Conservation (phyloP, 306 rosid genomes). For the Albizia julibrissin region DNA sequence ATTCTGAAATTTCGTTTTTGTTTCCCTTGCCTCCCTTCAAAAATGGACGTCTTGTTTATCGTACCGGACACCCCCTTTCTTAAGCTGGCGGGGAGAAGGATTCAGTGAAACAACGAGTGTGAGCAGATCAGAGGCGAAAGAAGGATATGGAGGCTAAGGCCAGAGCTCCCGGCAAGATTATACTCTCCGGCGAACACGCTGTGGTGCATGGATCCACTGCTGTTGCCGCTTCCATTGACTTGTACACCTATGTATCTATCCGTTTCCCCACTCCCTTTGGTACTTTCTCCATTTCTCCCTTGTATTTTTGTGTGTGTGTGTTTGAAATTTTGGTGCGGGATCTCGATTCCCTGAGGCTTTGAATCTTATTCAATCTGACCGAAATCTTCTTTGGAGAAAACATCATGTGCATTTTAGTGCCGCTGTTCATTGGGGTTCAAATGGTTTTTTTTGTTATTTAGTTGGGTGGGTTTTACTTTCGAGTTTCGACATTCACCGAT, state of each 20-base stretch:
- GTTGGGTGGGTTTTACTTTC: neutral
- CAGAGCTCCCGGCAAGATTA: conserved; percentile 93
- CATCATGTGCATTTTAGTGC: neutral
- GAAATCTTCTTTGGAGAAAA: conserved; percentile 1
- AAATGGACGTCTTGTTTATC: neutral
- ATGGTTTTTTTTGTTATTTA: neutral
- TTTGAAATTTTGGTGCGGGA: neutral
- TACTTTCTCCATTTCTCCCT: conserved; percentile 12
- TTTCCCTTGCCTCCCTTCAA: neutral
- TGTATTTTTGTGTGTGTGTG: neutral
- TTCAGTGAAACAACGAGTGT: neutral
- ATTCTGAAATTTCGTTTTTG: neutral
- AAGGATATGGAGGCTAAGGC: conserved; percentile 72
- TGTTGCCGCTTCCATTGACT: conserved; percentile 78
- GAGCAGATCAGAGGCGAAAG: neutral
- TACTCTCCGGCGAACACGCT: conserved; percentile 91
- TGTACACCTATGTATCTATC: conserved; percentile 73
- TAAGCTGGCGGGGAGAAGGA: neutral
- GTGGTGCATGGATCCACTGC: conserved; percentile 98
- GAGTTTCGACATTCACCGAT: neutral
- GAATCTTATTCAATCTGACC: neutral
- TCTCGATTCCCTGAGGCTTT: neutral
- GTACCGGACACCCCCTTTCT: neutral
- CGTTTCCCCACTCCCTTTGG: conserved; percentile 75
- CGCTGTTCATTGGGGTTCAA: neutral